phyloP scores from a whole-genome alignment of 2,329 filamentous ascomycete genomes.

The Helicocarpus griseus region DNA sequence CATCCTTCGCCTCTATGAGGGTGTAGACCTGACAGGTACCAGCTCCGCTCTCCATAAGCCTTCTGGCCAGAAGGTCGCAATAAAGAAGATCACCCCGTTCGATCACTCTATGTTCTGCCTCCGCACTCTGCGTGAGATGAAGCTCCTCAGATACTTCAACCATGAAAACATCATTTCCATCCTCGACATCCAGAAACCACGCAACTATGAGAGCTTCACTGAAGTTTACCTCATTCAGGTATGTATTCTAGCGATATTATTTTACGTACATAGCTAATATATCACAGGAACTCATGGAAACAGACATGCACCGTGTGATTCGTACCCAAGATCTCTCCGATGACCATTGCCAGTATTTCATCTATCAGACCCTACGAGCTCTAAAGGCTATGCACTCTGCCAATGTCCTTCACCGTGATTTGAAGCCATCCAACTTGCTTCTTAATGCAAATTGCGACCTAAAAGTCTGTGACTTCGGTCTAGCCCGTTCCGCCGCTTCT shows the following conservation, averaged over 20 bases:
- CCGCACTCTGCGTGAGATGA: constrained; percentile 96
- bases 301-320: constrained; percentile 98
- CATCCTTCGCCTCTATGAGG: neutral
- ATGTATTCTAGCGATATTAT: constrained; percentile 18
- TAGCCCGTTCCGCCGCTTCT: constrained; percentile 88
- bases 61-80: constrained; percentile 94
- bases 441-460: constrained; percentile 98
- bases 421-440: constrained; percentile 94
- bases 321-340: constrained; percentile 97
- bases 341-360: constrained; percentile 99
- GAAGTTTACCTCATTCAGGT: constrained; percentile 99
- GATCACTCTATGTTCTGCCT: constrained; percentile 99
- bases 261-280: neutral
- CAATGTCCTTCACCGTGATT: constrained; percentile 91
- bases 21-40: constrained; percentile 12
- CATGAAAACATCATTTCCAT: constrained; percentile 99
- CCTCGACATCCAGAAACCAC: constrained; percentile 95
- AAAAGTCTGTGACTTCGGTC: constrained; percentile 97
- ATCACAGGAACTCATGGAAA: constrained; percentile 89
- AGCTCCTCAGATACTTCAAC: constrained; percentile 96
- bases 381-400: constrained; percentile 99
- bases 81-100: constrained; percentile 99
- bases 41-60: constrained; percentile 98
- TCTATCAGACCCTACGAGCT: constrained; percentile 96
- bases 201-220: constrained; percentile 90